Conservation (phyloP, 2,329 filamentous ascomycete genomes). For the Monosporascus sp. region DNA sequence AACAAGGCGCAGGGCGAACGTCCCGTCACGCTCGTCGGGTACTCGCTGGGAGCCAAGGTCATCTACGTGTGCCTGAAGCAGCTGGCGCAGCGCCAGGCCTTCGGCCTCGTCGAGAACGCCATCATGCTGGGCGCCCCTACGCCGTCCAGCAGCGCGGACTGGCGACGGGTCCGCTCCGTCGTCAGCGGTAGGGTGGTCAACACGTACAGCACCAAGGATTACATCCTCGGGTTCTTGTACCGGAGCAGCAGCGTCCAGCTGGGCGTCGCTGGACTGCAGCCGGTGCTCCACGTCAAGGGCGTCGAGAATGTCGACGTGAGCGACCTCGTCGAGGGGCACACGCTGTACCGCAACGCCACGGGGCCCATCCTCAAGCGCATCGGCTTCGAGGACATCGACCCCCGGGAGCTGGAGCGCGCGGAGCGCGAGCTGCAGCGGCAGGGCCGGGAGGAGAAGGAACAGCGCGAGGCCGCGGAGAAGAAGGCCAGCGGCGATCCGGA, state of each 20-base stretch:
- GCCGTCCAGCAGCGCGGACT: conserved; percentile 65
- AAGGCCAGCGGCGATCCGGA: neutral
- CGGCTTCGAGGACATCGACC: conserved; percentile 61
- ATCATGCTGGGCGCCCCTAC: conserved; percentile 79
- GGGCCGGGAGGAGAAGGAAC: conserved; percentile 17
- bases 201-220: conserved; percentile 81
- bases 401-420: conserved; percentile 26
- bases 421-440: conserved; percentile 16
- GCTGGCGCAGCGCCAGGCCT: conserved; percentile 71
- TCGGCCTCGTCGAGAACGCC: conserved; percentile 77
- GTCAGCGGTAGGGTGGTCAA: conserved; percentile 82
- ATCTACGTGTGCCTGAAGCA: conserved; percentile 77
- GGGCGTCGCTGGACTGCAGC: conserved; percentile 78
- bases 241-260: conserved; percentile 77
- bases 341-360: conserved; percentile 63
- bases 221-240: conserved; percentile 82
- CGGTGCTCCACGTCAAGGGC: conserved; percentile 58
- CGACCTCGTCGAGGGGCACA: conserved; percentile 62
- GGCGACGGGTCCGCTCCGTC: conserved; percentile 72
- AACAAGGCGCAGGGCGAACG: conserved; percentile 79
- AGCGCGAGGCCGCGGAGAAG: conserved; percentile 16
- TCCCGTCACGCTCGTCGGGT: conserved; percentile 74
- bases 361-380: conserved; percentile 63
- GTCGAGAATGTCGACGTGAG: conserved; percentile 66
- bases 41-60: conserved; percentile 74